A percentile compares a stretch with the other conserved stretches of the same genome.
phyloP scores from a whole-genome alignment of 2,329 filamentous ascomycete genomes.

The Parafenestella ontariensis region DNA sequence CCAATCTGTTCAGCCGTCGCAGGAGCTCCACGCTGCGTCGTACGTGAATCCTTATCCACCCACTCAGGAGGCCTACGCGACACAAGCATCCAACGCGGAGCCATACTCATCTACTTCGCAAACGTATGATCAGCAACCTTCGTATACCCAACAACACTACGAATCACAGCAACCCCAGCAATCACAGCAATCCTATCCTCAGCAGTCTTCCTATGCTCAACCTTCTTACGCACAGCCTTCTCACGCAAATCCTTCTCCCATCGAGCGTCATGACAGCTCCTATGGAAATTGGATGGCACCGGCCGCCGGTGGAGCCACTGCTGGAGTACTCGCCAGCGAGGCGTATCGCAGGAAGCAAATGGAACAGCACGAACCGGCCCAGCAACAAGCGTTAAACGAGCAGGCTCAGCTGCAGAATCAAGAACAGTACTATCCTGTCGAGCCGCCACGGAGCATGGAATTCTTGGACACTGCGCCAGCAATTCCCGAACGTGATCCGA shows the following conservation, averaged over 20 bases:
- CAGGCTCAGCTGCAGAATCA: conserved; percentile 19
- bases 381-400: conserved; percentile 27
- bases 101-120: conserved; percentile 9
- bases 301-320: conserved; percentile 52
- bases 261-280: conserved; percentile 49
- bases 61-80: conserved; percentile 13
- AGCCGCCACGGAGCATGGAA: conserved; percentile 3
- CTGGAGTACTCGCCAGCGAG: conserved; percentile 50
- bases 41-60: conserved; percentile 26
- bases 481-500: conserved; percentile 19
- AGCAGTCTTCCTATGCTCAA: conserved; percentile 7
- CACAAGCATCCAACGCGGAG: background rate
- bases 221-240: conserved; percentile 9
- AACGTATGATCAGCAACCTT: conserved; percentile 7
- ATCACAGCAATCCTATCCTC: background rate
- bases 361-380: conserved; percentile 34
- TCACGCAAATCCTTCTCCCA: conserved; percentile 7
- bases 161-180: background rate
- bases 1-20: conserved; percentile 11
- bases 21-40: conserved; percentile 17
- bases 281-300: conserved; percentile 64
- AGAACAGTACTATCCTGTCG: conserved; percentile 11
- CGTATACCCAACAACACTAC: background rate
- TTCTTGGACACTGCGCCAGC: conserved; percentile 10
- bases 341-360: conserved; percentile 42